Evolutionary conservation across 2,329 filamentous ascomycete species (phyloP), one percentile per base, ranked within the genome.

Genomic region (Xylaria sp.): DNA sequence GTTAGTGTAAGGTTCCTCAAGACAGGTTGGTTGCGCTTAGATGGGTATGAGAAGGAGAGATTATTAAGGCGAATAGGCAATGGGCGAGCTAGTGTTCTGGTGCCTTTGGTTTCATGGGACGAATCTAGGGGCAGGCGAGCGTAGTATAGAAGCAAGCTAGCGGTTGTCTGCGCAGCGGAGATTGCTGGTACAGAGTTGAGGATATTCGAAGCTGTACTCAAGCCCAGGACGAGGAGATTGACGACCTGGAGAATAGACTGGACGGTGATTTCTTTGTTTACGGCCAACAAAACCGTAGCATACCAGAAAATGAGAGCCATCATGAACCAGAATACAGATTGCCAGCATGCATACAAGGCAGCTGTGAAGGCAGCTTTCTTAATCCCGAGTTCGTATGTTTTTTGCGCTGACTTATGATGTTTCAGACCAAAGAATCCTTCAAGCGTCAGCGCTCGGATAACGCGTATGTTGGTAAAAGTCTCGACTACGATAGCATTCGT

Each of bases 231-330:
- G 1, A 98, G 83, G 56, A 97, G 83, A 35, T 93, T 90, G 69
- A 95, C 88, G 0, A 95, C 91, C 63, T 89, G 86, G 28, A 96
- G 78, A 17, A 95, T 84, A 1, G 83, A 78, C 1, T 83, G 80
- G 0, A 89, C 83, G 0, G 79, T 81, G n/a, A 78, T 72, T 12
- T 73, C 69, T 6, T 67, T 79, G 76, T 40, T 83, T 76, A 9
- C 79, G 72, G 45, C 77, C 75, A 91, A 82, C 11, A 96, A 80
- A 0, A 84, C 78, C 0, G 88, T 87, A 2, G 91, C 92, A 72
- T 94, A 96, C 78, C 90, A 97, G 73, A 97, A 95, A 9, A 96
- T 85, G 3, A 96, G 78, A 0, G 92, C 92, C 42, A 87, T 89
- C 14, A 92, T 83, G 70, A 92, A 92, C 62, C 88, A 85, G 40